Evolutionary conservation across 805 yeast genomes (phyloP).

Genomic region (Wickerhamiella allomyrinae): DNA sequence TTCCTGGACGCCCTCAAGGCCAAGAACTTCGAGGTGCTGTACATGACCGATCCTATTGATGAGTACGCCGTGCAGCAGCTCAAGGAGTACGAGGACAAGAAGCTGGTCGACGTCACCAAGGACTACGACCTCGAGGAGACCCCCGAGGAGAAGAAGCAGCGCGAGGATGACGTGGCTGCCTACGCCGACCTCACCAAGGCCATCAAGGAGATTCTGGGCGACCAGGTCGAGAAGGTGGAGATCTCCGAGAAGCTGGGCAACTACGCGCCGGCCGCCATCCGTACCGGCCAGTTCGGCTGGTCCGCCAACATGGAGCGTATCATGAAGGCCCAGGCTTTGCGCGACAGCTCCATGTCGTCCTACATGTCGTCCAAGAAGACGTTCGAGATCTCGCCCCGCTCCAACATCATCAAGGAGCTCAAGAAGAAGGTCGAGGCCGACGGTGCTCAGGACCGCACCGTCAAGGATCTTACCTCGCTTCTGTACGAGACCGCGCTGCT

Average conservation of each 20-base stretch:
- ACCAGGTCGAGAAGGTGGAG: slow-evolving; percentile 97
- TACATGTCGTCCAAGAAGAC: slow-evolving; percentile 99
- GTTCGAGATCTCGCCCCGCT: slow-evolving; percentile 95
- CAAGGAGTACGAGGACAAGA: slow-evolving; percentile 99
- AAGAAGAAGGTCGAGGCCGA: slow-evolving; percentile 91
- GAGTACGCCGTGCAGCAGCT: slow-evolving; percentile 99
- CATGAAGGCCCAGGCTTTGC: slow-evolving; percentile 99
- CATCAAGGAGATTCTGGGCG: slow-evolving; percentile 93
- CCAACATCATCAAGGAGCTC: slow-evolving; percentile 89
- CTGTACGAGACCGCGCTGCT: slow-evolving; percentile 95
- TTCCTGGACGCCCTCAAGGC: slow-evolving; percentile 98
- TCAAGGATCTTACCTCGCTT: slow-evolving; percentile 91
- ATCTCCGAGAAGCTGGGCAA: slow-evolving; percentile 94
- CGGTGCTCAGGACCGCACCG: slow-evolving; percentile 97
- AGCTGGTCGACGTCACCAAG: slow-evolving; percentile 96
- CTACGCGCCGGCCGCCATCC: slow-evolving; percentile 94
- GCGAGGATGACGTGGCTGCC: slow-evolving; percentile 88
- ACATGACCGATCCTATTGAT: slow-evolving; percentile 97
- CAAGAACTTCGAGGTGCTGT: slow-evolving; percentile 94
- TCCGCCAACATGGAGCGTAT: slow-evolving; percentile 99
- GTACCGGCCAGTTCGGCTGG: slow-evolving; percentile 99
- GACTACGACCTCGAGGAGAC: slow-evolving; percentile 94
- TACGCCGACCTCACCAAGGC: slow-evolving; percentile 90
- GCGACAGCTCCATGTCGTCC: slow-evolving; percentile 96
- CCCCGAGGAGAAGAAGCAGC: slow-evolving; percentile 88